Base-by-base conservation (phyloP, 2,329 filamentous ascomycete genomes). In the Camillea tinctor region DNA sequence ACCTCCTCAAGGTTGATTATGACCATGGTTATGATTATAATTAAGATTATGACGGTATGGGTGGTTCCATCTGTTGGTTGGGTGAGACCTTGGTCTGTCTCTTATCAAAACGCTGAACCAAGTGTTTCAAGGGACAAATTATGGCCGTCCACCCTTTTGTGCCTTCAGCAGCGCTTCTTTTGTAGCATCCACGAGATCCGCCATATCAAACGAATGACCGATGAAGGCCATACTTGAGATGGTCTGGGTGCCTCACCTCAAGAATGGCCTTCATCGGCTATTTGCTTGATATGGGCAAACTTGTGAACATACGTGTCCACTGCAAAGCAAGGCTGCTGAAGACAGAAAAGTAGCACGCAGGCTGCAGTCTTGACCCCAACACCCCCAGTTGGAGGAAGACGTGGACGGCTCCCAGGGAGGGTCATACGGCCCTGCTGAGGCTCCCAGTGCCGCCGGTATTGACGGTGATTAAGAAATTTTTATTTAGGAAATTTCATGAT, bases 111-210 rank as follows among this genome's bases (percentile, higher is more conserved):
- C 76, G 73, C 50, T 74, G 66, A 17, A 80, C 66, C 6, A 80
- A 70, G n/a, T 75, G 68, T 61, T 80, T 78, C 1, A 80, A 68
- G 1, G 76, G 77, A 55, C 79, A 80, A 6, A 71, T 66, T 1
- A 71, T 83, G 17, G 85, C 76, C 3, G 86, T 79, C 88, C 89
- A 92, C 0, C 82, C 83, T 23, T 81, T 80, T 54, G 83, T 88
- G 1, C 81, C 81, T 64, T 84, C 78, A 0, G 83, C 82, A 0
- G 88, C 91, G 24, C 67, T 72, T 55, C 75, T 74, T 58, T 74
- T 76, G 67, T 82, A 85, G 51, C 78, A 75, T 36, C 71, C 72
- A 59, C 83, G 85, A 1, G 69, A 72, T 63, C 81, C 77, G 0
- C 83, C 83, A 60, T 85, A 83, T 8, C 75, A 74, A 21, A 85